Percentiles rank a stretch among this genome's conserved stretches.
phyloP scores from a whole-genome alignment of 2,329 filamentous ascomycete genomes.

The Colletotrichum salicis region DNA sequence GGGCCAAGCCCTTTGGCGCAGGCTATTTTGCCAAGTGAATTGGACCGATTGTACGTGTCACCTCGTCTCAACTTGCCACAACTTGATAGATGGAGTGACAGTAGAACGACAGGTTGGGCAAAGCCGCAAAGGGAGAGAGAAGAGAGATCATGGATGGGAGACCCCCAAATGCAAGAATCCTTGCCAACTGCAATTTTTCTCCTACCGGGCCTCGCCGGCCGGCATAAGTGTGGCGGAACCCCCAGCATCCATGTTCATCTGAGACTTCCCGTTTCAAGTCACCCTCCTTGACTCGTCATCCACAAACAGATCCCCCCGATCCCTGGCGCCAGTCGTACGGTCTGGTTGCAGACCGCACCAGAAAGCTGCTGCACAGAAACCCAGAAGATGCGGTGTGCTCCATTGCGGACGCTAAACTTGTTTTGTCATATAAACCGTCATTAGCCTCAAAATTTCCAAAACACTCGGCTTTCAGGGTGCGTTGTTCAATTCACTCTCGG shows the following conservation, averaged over 20 bases:
- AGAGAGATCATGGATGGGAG: neutral
- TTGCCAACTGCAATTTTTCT: conserved; percentile 1
- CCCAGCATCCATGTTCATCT: conserved; percentile 29
- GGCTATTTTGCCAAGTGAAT: neutral
- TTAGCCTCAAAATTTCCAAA: conserved; percentile 22
- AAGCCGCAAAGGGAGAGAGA: neutral
- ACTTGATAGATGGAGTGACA: neutral
- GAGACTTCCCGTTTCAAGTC: conserved; percentile 27
- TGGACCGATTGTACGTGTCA: conserved; percentile 20
- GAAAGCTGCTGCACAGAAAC: neutral
- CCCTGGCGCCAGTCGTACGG: conserved; percentile 6
- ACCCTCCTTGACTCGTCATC: conserved; percentile 28
- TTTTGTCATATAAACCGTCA: conserved; percentile 30
- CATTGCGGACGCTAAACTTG: conserved; percentile 32
- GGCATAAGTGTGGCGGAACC: conserved; percentile 12
- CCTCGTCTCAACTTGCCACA: conserved; percentile 26
- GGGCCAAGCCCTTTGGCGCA: conserved; percentile 7
- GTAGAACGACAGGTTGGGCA: too few relatives aligned
- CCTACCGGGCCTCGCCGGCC: conserved; percentile 19
- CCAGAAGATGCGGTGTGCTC: neutral
- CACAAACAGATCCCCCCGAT: conserved; percentile 1
- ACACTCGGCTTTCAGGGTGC: neutral
- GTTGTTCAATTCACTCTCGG: neutral
- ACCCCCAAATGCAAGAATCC: neutral
- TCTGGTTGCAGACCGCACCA: conserved; percentile 7